Evolutionary conservation across 1,284 basidiomycete species (phyloP), one percentile per base, ranked within the genome.

Genomic region (Malassezia psittaci): DNA sequence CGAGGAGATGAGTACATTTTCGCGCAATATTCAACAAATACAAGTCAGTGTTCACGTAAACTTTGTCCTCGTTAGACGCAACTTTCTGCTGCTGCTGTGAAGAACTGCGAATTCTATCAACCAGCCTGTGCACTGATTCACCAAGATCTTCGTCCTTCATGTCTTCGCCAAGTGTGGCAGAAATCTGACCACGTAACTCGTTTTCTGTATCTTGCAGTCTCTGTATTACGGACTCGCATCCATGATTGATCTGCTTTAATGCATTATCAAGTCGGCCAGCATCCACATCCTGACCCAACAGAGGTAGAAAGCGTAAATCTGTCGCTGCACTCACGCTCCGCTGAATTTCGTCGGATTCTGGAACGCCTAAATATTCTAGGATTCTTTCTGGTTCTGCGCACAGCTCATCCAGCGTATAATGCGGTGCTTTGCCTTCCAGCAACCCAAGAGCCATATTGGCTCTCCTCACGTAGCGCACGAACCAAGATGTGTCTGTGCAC

Each of bases 1-100:
- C 43, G 2, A 57, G 49, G 3, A 51, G 39, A 33, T 48, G 36
- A 16, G 54, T 57, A 36, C 54, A 57, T 9, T 47, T 44, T n/a
- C 54, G 54, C 0, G 54, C 54, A 11, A 37, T 32, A 11, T 34
- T 37, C 39, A 49, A 32, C 13, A 36, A 21, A 18, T 11, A 24
- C 5, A 35, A 21, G 5, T 33, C 19, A 16, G 5, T 13, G 41
- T 7, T 43, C 13, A 1, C 13, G 13, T 6, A 2, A 32, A 11
- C 41, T 12, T 43, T 21, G 10, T 19, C 16, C 16, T 16, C 19
- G 3, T 29, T 29, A 29, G 24, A 29, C 24, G 24, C 7, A 7
- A 7, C 24, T 29, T 29, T 29, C 24, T 29, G 24, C 41, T 43
- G 21, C n/a, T 21, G 41, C 21, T 16, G 9, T 16, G 39, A 10